Base-by-base conservation (phyloP, 805 yeast genomes). In the Myxozyma lipomycoides region DNA sequence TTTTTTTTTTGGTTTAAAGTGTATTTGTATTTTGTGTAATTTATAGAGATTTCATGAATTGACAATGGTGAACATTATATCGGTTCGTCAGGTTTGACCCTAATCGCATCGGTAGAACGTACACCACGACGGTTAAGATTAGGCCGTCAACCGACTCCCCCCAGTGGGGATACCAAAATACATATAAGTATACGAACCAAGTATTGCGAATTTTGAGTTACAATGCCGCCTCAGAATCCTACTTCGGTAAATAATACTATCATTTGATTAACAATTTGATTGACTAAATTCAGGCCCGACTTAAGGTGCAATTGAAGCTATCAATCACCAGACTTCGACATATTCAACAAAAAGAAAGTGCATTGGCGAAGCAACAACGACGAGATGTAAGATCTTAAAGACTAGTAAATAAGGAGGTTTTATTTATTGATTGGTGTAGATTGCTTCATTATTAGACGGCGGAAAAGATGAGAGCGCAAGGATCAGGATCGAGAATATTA, bases 391-490 rank as follows among this genome's bases (percentile, higher is more conserved):
- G 66, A 24, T n/a, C n/a, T 12, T 35, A n/a, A 7, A 7, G 19
- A 4, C 25, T 15, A 15, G 21, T 25, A 40, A n/a, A 45, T 17
- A 3, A n/a, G 25, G 21, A n/a, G 47, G 23, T 12, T n/a, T 3
- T 7, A 21, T 12, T 35, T 35, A 17, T 9, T 18, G n/a, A 32
- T 40, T 10, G 21, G 18, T 26, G 26, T 72, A 70, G 62, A 71
- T 82, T 65, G 95, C 95, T 1, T 89, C 84, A 43, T 70, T 87
- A 9, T 70, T 88, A 45, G 72, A 76, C 6, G 74, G 72, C 39
- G 88, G 87, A 4, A 87, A 86, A 62, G 90, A 86, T 55, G 82
- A 83, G 45, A 85, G 89, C 60, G 96, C 96, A 9, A 77, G 77
- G 49, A 87, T 87, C 49, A 69, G 95, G 44, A 91, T 86, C 2